Evolutionary conservation across 164 flowering plant species (phyloP), one percentile per base, ranked within the genome.

Genomic region (Vitis rotundifolia): DNA sequence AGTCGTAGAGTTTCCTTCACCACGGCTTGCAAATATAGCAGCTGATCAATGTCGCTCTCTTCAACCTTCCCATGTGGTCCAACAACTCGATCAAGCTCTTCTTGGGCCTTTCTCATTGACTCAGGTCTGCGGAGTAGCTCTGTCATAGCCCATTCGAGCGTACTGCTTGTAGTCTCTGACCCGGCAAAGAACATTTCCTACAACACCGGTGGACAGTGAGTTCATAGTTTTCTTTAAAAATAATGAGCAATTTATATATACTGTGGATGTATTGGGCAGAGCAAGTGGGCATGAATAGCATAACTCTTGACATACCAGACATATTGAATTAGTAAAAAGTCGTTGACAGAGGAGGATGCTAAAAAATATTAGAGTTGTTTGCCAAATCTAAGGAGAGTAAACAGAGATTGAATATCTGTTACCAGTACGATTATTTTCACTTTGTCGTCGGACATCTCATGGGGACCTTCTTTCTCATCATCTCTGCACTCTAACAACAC

Each of bases 141-240:
- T 31, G 78, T 53, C 66, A 78, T 60, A 0, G 76, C 71, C 81
- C 81, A 78, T 69, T 71, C 81, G 11, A 71, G 66, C 0, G 73
- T 68, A 55, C 68, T 71, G 57, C 73, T 68, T 9, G 81, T 74
- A 50, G 81, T 71, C 12, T 78, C 78, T 5, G 78, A 54, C 51
- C 75, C 81, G 12, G 57, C 76, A 9, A 70, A 14, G 59, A 57
- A 56, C 51, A 70, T 70, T 56, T 75, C 74, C 78, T 75, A 60
- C 67, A 55, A 9, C 29, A 67, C 26, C 26, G 26, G 26, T 22
- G 26, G 26, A 22, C 26, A 22, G 26, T 22, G 26, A 22, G 26
- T 22, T 22, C 26, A 22, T 22, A 22, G 26, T 22, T 22, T 22
- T 22, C 26, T 22, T 1, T 22, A 22, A 22, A 22, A 22, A 22